These are phyloP conservation scores for Teratosphaeria destructans DNA, from an alignment of 2,329 filamentous ascomycete species.

Conservation along the genomic window DNA sequence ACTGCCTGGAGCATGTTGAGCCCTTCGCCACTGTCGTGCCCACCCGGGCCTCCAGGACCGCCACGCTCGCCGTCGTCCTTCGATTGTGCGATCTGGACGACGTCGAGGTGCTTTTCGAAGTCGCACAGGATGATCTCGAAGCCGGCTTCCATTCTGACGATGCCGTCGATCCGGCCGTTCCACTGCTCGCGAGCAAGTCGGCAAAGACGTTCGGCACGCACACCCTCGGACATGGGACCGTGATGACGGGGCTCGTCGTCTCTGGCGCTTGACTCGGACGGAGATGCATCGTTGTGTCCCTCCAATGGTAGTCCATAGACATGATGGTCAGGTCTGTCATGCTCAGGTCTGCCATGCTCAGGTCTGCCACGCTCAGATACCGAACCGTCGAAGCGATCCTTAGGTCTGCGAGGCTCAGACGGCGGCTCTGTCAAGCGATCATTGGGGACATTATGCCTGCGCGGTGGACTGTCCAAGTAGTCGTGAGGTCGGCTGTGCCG, in stretches of 20 bases:
- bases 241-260: neutral
- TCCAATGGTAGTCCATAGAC: neutral
- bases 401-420: neutral
- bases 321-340: neutral
- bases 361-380: neutral
- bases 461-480: neutral
- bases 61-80: neutral
- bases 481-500: neutral
- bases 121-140: conserved; percentile 62
- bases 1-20: conserved; percentile 32
- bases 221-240: conserved; percentile 20
- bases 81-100: conserved; percentile 23
- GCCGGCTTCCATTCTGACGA: conserved; percentile 58
- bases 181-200: conserved; percentile 40
- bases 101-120: conserved; percentile 39
- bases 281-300: neutral
- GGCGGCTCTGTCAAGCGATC: neutral
- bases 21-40: conserved; percentile 4
- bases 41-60: conserved; percentile 5
- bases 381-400: neutral
- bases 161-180: conserved; percentile 46
- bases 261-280: neutral
- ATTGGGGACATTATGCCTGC: neutral
- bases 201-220: conserved; percentile 49
- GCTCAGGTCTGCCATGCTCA: neutral